phyloP scores from a whole-genome alignment of 148 eudicot species.

The Vaccinium macrocarpon region DNA sequence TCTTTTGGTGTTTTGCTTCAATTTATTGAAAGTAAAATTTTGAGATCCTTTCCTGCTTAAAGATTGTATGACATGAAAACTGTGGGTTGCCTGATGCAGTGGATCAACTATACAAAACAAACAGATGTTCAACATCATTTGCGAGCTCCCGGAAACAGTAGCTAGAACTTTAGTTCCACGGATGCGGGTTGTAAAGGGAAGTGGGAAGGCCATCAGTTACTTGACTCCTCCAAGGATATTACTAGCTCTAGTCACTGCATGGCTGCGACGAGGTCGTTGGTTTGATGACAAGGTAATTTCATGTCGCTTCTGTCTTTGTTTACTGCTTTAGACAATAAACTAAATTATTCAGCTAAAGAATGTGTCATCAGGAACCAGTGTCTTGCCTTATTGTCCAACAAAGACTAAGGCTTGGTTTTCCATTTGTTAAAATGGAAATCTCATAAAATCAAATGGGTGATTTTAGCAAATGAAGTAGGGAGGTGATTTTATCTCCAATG shows the following conservation, averaged over 20 bases:
- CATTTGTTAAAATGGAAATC: too few species aligned
- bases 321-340: not conserved
- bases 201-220: conserved; percentile 91
- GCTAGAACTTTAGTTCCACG: conserved; percentile 95
- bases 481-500: too few species aligned
- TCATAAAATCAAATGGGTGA: too few species aligned
- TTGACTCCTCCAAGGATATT: conserved; percentile 98
- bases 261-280: conserved; percentile 96
- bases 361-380: conserved; percentile 3
- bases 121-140: conserved; percentile 95
- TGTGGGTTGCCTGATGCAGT: conserved; percentile 39
- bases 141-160: conserved; percentile 98
- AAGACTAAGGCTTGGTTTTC: too few species aligned
- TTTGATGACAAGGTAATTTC: conserved; percentile 84
- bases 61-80: conserved; percentile 4
- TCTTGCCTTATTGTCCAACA: not conserved
- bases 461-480: too few species aligned
- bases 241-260: conserved; percentile 91
- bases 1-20: not conserved
- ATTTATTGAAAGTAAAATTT: not conserved
- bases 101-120: conserved; percentile 89
- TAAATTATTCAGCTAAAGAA: not conserved
- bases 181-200: conserved; percentile 94
- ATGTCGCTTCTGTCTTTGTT: not conserved
- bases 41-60: not conserved